A percentile compares a stretch with the other conserved stretches of the same genome.
Evolutionary conservation across 2,329 filamentous ascomycete genomes (phyloP).

Genomic region (Botrytis elliptica): DNA sequence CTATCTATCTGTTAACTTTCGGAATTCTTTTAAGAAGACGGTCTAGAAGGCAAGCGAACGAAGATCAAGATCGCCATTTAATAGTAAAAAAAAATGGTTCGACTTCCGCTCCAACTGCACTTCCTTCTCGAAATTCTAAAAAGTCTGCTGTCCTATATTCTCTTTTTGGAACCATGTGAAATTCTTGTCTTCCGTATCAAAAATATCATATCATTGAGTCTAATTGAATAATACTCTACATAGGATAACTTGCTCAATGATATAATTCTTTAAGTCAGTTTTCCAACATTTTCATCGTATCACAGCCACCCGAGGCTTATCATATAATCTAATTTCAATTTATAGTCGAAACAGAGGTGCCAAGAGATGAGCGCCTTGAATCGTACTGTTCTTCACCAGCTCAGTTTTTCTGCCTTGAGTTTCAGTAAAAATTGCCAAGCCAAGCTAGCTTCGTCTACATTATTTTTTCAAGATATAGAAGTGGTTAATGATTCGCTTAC

Average conservation of each 20-base stretch:
- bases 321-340: neutral
- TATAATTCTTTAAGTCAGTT: no score
- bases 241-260: neutral
- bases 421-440: neutral
- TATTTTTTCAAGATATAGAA: no score
- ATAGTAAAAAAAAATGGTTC: neutral
- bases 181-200: neutral
- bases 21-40: fast-evolving
- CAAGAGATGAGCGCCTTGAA: neutral
- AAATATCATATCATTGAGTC: neutral
- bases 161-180: fast-evolving
- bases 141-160: neutral
- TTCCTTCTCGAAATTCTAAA: neutral
- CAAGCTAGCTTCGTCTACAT: neutral
- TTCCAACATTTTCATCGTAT: neutral
- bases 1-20: neutral
- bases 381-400: fast-evolving
- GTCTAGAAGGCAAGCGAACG: no score
- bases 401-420: no score
- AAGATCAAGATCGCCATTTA: neutral
- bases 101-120: neutral
- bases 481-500: neutral
- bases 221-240: no score
- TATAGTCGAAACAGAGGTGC: neutral
- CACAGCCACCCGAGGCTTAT: neutral